Base-by-base conservation (phyloP, 2,329 filamentous ascomycete species). In the Fusarium sp. region DNA sequence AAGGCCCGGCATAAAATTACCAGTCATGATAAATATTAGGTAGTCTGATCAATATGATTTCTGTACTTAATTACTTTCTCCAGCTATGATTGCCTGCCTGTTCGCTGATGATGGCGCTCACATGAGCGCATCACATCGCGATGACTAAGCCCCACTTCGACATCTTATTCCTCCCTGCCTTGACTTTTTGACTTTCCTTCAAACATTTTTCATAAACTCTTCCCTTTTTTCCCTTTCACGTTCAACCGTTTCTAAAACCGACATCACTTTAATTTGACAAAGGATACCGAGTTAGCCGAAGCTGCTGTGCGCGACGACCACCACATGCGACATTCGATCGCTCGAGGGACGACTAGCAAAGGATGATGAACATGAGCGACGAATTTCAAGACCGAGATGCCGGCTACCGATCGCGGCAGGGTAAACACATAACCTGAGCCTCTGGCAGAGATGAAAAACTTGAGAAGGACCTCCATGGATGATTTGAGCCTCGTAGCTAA, bases 321-420 rank as follows among this genome's bases (percentile, higher is more conserved):
- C 61, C 71, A 74, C 58, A 68, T 78, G 62, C 78, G 76, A 74
- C 79, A 60, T 73, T 79, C 67, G 78, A 78, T 62, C 72, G 75
- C 64, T 77, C 75, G 44, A 76, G 73, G 65, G 75, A 78, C 62
- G 52, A 75, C 54, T 76, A 79, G 61, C 71, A 74, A 61, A 74
- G 58, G 41, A 66, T 25, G 49, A 53, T 74, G 62, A 75, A 72
- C 53, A 60, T 65, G 66, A 73, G 72, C 65, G 67, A 78, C 55
- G 65, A 73, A 67, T 65, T 58, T 67, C 68, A 78, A 66, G 72
- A 75, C 70, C 73, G 70, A 77, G 79, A 81, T 76, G 81, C 83
- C 75, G 80, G 81, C 79, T 80, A 82, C 77, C 84, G 81, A 81
- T 81, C 83, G 82, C 82, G 84, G 83, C 85, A 87, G 83, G 85